Percentiles rank a stretch among this genome's conserved stretches.
Evolutionary conservation across 306 rosid genomes (phyloP).

Genomic region (Quercus engelmannii): DNA sequence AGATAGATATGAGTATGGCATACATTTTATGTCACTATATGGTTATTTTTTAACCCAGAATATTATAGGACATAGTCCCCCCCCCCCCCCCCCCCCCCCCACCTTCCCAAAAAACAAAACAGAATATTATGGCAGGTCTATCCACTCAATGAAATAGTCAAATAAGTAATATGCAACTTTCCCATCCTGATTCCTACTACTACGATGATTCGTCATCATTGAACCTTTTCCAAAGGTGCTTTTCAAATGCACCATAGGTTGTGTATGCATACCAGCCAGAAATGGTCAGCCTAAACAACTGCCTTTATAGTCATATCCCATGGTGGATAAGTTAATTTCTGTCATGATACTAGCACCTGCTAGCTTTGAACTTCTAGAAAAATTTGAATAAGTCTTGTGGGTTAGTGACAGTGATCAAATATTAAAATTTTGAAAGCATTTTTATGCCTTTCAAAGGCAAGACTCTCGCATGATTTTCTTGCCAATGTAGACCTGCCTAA

Average conservation of each 20-base stretch:
- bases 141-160: neutral
- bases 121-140: too few relatives aligned
- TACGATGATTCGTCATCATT: constrained; percentile 36
- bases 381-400: too few relatives aligned
- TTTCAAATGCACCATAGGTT: constrained; percentile 27
- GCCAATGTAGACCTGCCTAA: too few relatives aligned
- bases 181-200: neutral
- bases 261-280: constrained; percentile 20
- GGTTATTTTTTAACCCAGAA: neutral
- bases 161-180: neutral
- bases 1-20: constrained; percentile 22
- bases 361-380: neutral
- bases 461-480: neutral
- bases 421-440: neutral
- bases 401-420: too few relatives aligned
- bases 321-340: neutral
- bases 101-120: too few relatives aligned
- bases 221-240: constrained; percentile 41
- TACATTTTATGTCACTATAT: constrained; percentile 22
- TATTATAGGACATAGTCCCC: neutral
- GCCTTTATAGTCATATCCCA: neutral
- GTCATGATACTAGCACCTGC: neutral
- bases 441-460: neutral
- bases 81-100: accelerated
- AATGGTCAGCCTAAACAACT: constrained; percentile 19